A percentile compares a stretch with the other conserved stretches of the same genome.
phyloP scores from a whole-genome alignment of 306 rosid species.

The Rubus parviflorus region DNA sequence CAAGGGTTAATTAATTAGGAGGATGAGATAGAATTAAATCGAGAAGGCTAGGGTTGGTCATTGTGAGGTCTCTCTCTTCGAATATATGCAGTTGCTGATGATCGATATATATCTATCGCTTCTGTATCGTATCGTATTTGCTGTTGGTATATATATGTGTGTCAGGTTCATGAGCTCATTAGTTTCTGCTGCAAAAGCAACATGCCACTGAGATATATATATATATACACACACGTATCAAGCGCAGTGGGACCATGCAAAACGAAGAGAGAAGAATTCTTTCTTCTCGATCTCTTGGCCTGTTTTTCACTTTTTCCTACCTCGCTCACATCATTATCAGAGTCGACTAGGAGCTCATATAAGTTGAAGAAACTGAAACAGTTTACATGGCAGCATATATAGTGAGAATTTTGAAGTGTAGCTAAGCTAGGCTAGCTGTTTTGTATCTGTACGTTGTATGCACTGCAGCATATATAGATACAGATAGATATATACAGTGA shows the following conservation, averaged over 20 bases:
- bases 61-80: slow-evolving; percentile 39
- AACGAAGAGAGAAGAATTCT: neutral
- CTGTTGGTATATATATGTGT: neutral
- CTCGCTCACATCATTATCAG: slow-evolving; percentile 8
- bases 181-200: slow-evolving; percentile 55
- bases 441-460: neutral
- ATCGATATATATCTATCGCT: neutral
- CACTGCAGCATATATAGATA: neutral
- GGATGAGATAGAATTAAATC: neutral
- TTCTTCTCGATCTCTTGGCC: slow-evolving; percentile 15
- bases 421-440: neutral
- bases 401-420: neutral
- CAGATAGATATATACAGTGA: neutral
- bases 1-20: too few relatives aligned
- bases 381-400: neutral
- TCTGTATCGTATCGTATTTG: neutral
- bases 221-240: neutral
- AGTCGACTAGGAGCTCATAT: neutral
- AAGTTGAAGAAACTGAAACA: neutral
- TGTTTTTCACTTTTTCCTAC: neutral
- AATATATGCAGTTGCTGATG: neutral
- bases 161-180: slow-evolving; percentile 36
- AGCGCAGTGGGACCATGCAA: slow-evolving; percentile 37
- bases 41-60: neutral
- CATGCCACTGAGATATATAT: slow-evolving; percentile 51